Conservation (phyloP, 371 early-diverging fungal species). For the Mortierella sp. region DNA sequence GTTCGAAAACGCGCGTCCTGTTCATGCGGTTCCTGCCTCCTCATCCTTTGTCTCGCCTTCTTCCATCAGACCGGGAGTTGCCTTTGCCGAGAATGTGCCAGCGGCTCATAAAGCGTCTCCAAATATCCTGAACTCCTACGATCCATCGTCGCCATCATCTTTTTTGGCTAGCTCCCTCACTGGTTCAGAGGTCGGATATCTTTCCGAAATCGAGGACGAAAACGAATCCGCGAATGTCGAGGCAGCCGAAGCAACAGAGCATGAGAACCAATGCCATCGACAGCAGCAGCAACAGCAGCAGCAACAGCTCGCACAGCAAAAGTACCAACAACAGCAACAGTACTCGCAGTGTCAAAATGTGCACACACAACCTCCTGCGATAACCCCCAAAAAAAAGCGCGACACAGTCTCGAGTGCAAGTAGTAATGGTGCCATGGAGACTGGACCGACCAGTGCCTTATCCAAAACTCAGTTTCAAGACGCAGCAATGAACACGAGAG, state of each 20-base stretch:
- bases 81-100: neutral
- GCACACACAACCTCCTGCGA: neutral
- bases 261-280: neutral
- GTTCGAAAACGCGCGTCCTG: neutral
- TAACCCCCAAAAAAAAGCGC: no score
- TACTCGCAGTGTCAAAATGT: neutral
- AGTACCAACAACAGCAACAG: neutral
- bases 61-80: neutral
- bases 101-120: neutral
- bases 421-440: no score
- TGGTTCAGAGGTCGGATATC: neutral
- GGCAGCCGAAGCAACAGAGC: neutral
- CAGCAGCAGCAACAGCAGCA: neutral
- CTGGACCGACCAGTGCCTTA: no score
- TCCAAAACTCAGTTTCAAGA: no score
- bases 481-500: no score
- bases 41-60: neutral
- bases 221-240: neutral
- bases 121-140: neutral
- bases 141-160: neutral
- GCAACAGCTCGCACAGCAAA: neutral
- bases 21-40: conserved; percentile 4
- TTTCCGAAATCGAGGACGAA: neutral
- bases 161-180: no score
- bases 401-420: no score